These are phyloP conservation scores for Aspergillus sp. DNA, from an alignment of 2,329 filamentous ascomycete genomes.

Conservation along the genomic window DNA sequence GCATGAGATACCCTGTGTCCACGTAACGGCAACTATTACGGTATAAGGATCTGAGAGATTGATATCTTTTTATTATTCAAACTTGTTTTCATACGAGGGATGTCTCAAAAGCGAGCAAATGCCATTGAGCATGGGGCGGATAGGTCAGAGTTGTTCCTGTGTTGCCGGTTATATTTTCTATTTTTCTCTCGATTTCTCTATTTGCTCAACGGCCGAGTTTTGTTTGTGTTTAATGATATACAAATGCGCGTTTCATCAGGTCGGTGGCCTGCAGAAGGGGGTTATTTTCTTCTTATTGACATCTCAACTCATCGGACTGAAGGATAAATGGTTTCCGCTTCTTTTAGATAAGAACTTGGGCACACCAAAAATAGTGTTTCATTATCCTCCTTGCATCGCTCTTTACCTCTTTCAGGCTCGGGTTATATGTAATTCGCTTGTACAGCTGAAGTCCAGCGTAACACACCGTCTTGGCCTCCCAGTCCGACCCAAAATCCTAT, in stretches of 20 bases:
- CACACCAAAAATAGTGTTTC: constrained; percentile 2
- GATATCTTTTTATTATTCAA: background rate
- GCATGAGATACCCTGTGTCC: constrained; percentile 9
- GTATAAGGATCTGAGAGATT: constrained; percentile 1
- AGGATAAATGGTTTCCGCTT: constrained; percentile 9
- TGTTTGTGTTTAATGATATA: constrained; percentile 19
- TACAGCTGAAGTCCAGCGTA: background rate
- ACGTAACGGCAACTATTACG: constrained; percentile 1
- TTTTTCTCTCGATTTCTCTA: constrained; percentile 1
- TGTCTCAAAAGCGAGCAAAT: constrained; percentile 6
- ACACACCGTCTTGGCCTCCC: background rate
- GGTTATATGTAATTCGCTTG: background rate
- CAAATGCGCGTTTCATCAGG: background rate
- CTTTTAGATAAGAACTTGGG: constrained; percentile 8
- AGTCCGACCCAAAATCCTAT: background rate
- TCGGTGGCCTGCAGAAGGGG: background rate
- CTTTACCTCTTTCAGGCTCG: background rate
- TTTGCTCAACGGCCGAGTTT: constrained; percentile 5
- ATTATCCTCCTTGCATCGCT: background rate
- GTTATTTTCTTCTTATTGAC: background rate
- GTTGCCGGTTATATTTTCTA: background rate
- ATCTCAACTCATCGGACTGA: constrained; percentile 11
- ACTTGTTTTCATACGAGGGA: background rate
- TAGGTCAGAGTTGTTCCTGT: constrained; percentile 1
- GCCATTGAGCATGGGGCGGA: background rate